Conservation (phyloP, 2,329 filamentous ascomycete species). For the Bertia moriformis region DNA sequence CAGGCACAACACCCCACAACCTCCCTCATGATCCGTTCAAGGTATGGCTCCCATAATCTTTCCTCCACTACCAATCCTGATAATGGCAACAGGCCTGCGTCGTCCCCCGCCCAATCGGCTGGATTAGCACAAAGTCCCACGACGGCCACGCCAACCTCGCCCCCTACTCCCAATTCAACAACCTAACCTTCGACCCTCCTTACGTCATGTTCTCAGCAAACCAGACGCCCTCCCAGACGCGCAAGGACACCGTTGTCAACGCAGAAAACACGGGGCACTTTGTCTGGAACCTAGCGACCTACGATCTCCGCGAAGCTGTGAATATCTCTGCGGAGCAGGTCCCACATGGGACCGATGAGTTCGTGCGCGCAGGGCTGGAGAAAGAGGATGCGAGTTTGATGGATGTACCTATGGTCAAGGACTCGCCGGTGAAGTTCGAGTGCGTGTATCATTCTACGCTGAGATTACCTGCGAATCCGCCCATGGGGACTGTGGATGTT, state of each 20-base stretch:
- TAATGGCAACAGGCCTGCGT: slow-evolving; percentile 35
- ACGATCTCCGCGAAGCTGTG: slow-evolving; percentile 34
- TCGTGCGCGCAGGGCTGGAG: slow-evolving; percentile 28
- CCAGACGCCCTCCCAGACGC: slow-evolving; percentile 25
- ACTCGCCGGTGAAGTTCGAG: slow-evolving; percentile 41
- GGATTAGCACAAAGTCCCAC: slow-evolving; percentile 40
- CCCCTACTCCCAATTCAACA: slow-evolving; percentile 48
- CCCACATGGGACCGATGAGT: slow-evolving; percentile 34
- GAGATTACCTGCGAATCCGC: slow-evolving; percentile 36
- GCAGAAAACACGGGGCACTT: slow-evolving; percentile 38
- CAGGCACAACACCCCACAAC: slow-evolving; percentile 32
- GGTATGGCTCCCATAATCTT: slow-evolving; percentile 12
- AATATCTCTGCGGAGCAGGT: slow-evolving; percentile 37
- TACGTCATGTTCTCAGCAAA: slow-evolving; percentile 49
- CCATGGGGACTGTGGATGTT: slow-evolving; percentile 40
- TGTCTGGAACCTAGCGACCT: slow-evolving; percentile 45
- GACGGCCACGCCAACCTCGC: slow-evolving; percentile 36
- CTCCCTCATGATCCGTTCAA: slow-evolving; percentile 40
- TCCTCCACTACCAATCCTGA: slow-evolving; percentile 1
- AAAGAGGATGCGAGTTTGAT: slow-evolving; percentile 26
- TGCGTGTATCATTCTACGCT: slow-evolving; percentile 39
- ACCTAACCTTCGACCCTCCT: slow-evolving; percentile 46
- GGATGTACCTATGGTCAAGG: slow-evolving; percentile 33
- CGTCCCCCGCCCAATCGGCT: slow-evolving; percentile 45
- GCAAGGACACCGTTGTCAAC: slow-evolving; percentile 43